Evolutionary conservation across 2,329 filamentous ascomycete species (phyloP).

Genomic region (Penicillium sp.): DNA sequence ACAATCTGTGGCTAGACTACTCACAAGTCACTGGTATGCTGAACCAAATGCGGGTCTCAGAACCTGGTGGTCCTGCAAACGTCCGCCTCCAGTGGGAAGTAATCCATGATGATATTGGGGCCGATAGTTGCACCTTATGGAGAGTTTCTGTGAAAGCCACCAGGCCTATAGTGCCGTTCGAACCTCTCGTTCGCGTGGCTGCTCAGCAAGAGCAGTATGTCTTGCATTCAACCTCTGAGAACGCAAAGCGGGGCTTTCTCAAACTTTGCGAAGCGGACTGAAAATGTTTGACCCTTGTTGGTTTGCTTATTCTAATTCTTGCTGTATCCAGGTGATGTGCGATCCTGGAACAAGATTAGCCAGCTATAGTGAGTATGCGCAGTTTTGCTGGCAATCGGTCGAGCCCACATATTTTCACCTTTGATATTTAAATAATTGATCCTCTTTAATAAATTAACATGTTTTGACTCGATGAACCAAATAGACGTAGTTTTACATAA

Average conservation of each 20-base stretch:
- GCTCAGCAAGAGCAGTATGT: background rate
- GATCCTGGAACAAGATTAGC: background rate
- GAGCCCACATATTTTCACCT: background rate
- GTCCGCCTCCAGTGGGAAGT: conserved; percentile 11
- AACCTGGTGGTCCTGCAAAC: conserved; percentile 14
- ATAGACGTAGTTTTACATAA: background rate
- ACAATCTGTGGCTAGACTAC: conserved; percentile 23
- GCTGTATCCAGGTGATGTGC: background rate
- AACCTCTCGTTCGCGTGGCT: conserved; percentile 10
- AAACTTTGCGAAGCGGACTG: conserved; percentile 1
- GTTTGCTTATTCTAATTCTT: conserved; percentile 1
- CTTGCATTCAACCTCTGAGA: background rate
- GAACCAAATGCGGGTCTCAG: conserved; percentile 19
- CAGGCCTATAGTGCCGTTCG: conserved; percentile 13
- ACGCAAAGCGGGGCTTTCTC: conserved; percentile 1
- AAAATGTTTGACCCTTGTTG: background rate
- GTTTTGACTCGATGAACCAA: background rate
- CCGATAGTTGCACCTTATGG: conserved; percentile 8
- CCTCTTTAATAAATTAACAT: background rate
- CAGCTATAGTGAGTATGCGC: background rate
- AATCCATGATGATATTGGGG: background rate
- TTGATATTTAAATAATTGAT: conserved; percentile 2
- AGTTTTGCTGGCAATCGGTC: background rate
- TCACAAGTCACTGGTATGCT: conserved; percentile 16
- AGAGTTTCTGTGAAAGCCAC: conserved; percentile 16